Conservation (phyloP, 768 basidiomycete genomes). For the Pisolithus tinctorius region DNA sequence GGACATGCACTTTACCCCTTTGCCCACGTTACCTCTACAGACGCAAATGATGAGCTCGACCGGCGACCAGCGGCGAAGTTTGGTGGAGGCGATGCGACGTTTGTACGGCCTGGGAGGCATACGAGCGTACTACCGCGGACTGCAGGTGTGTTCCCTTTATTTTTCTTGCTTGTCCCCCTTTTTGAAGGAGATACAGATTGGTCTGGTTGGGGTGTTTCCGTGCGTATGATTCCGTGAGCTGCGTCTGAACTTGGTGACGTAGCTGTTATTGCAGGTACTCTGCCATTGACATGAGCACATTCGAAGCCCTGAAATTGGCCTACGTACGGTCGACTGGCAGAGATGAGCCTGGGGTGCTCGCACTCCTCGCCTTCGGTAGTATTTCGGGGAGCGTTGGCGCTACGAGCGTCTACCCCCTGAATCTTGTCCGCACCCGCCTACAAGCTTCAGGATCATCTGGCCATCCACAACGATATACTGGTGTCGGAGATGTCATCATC, state of each 20-base stretch:
- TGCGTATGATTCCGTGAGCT: constrained; percentile 30
- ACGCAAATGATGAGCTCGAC: constrained; percentile 97
- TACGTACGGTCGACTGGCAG: constrained; percentile 82
- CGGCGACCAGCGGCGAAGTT: constrained; percentile 47
- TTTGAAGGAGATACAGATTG: constrained; percentile 52
- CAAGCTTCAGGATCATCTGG: constrained; percentile 96
- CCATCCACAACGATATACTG: constrained; percentile 85
- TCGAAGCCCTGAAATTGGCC: constrained; percentile 89
- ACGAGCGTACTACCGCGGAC: constrained; percentile 84
- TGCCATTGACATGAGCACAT: constrained; percentile 97
- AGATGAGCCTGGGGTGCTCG: constrained; percentile 86
- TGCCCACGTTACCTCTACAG: constrained; percentile 23
- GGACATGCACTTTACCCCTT: not conserved
- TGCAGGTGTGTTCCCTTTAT: constrained; percentile 58
- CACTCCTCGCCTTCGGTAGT: constrained; percentile 85
- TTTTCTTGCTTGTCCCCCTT: constrained; percentile 4
- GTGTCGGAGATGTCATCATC: constrained; percentile 76
- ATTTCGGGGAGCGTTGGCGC: constrained; percentile 92
- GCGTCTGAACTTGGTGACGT: constrained; percentile 1
- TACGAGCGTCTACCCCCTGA: constrained; percentile 87
- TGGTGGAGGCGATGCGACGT: constrained; percentile 57
- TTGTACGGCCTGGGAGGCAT: constrained; percentile 78
- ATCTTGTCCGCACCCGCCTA: constrained; percentile 87
- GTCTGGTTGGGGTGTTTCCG: constrained; percentile 95
- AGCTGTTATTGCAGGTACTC: constrained; percentile 49